Percentiles rank a stretch among this genome's conserved stretches.
These are phyloP conservation scores for Zea luxurians DNA, from an alignment of 176 grass and related monocot species.

Conservation along the genomic window DNA sequence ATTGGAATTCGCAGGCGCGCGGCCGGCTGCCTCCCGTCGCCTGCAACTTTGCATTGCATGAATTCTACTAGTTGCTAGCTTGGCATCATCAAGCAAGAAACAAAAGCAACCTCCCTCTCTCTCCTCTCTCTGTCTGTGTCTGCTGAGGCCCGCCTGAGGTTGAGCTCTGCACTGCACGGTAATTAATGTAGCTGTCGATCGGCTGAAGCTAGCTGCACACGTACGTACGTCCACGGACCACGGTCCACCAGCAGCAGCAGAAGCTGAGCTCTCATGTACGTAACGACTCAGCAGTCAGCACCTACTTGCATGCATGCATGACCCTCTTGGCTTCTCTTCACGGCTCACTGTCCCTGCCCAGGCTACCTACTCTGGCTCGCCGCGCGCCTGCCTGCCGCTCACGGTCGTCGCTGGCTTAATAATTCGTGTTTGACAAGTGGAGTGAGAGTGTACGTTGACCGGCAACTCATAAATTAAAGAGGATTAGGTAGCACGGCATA, in stretches of 20 bases:
- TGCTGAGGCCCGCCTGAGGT: not conserved
- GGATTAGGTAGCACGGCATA: slow-evolving; percentile 50
- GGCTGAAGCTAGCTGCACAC: not conserved
- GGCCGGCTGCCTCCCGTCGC: not conserved
- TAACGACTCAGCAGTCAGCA: slow-evolving; percentile 20
- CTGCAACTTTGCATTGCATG: slow-evolving; percentile 39
- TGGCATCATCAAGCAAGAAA: not conserved
- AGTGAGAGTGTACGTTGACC: slow-evolving; percentile 20
- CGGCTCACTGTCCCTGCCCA: slow-evolving; percentile 16
- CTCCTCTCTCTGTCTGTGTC: not conserved
- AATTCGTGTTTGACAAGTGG: slow-evolving; percentile 28
- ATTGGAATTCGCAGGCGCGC: slow-evolving; percentile 28
- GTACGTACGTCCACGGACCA: not conserved
- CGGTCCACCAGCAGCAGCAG: not conserved
- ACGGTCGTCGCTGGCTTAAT: not conserved
- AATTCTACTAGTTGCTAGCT: not conserved
- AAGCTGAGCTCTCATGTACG: not conserved
- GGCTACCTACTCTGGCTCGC: not conserved
- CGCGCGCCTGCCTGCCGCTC: too few relatives aligned
- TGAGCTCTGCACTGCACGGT: slow-evolving; percentile 11
- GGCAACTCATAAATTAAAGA: not conserved
- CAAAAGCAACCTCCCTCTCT: not conserved
- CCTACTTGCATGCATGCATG: not conserved
- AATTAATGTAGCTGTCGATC: slow-evolving; percentile 29
- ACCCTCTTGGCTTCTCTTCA: not conserved